Evolutionary conservation across 192 early-diverging fungal genomes (phyloP).

Genomic region (Backusella luteola): DNA sequence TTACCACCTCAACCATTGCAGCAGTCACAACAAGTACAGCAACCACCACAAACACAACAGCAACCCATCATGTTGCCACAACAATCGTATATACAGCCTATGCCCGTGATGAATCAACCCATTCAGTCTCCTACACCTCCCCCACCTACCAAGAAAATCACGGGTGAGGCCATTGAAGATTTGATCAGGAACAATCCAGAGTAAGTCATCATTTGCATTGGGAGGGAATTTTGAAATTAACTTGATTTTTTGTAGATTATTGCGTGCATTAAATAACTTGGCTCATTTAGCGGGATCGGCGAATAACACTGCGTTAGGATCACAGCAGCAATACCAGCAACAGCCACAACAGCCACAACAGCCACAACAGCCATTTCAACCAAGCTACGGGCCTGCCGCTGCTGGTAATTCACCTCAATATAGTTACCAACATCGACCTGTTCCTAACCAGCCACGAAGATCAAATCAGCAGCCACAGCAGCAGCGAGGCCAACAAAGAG

Average conservation of each 20-base stretch:
- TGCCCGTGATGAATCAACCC: not conserved
- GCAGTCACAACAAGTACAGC: not conserved
- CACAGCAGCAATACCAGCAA: not conserved
- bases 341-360: not conserved
- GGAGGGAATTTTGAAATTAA: not conserved
- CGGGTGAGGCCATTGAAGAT: not conserved
- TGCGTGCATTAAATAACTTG: not conserved
- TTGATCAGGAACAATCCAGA: slow-evolving; percentile 2
- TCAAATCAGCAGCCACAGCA: not conserved
- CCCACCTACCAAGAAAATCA: not conserved
- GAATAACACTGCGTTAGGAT: not conserved
- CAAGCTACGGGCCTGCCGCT: not conserved
- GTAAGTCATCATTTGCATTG: not conserved
- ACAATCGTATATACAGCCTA: not conserved
- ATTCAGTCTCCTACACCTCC: not conserved
- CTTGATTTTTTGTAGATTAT: not conserved
- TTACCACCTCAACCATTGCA: not conserved
- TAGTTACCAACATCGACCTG: not conserved
- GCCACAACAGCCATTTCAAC: not conserved
- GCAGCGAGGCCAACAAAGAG: not conserved
- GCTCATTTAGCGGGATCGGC: not conserved
- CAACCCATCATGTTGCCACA: not conserved
- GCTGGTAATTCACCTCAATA: not conserved
- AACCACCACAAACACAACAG: not conserved
- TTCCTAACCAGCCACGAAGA: not conserved